These are phyloP conservation scores for Aspergillus coremiiformis DNA, from an alignment of 495 filamentous ascomycete genomes.

Conservation along the genomic window DNA sequence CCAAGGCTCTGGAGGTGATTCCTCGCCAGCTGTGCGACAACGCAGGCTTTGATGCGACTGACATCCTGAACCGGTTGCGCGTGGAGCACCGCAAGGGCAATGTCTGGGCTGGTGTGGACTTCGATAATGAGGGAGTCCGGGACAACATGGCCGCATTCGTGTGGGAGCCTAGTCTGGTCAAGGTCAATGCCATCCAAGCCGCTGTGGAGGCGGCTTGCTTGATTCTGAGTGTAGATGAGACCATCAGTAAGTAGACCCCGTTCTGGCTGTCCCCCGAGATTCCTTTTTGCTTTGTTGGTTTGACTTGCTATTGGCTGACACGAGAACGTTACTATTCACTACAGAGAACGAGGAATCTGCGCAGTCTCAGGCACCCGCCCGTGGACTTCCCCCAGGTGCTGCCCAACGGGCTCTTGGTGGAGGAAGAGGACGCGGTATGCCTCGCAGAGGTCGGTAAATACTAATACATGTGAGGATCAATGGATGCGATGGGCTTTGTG, in stretches of 20 bases:
- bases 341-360: conserved; percentile 82
- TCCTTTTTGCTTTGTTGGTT: neutral
- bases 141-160: conserved; percentile 93
- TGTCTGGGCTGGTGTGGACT: conserved; percentile 93
- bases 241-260: conserved; percentile 59
- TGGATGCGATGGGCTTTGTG: neutral
- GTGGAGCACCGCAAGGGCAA: conserved; percentile 90
- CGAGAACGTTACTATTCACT: neutral
- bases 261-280: neutral
- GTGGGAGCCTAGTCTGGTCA: conserved; percentile 93
- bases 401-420: conserved; percentile 82
- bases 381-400: conserved; percentile 80
- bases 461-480: conserved; percentile 1
- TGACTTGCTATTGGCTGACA: conserved; percentile 13
- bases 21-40: conserved; percentile 97
- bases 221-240: conserved; percentile 95
- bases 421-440: conserved; percentile 86
- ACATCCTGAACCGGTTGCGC: conserved; percentile 88
- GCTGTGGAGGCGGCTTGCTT: conserved; percentile 91
- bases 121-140: conserved; percentile 78
- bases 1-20: conserved; percentile 94
- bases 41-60: conserved; percentile 94
- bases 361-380: conserved; percentile 66
- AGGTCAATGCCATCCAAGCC: conserved; percentile 95
- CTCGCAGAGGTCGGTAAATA: conserved; percentile 39